A percentile compares a stretch with the other conserved stretches of the same genome.
phyloP scores from a whole-genome alignment of 1,284 basidiomycete genomes.

The Puccinia hordei region DNA sequence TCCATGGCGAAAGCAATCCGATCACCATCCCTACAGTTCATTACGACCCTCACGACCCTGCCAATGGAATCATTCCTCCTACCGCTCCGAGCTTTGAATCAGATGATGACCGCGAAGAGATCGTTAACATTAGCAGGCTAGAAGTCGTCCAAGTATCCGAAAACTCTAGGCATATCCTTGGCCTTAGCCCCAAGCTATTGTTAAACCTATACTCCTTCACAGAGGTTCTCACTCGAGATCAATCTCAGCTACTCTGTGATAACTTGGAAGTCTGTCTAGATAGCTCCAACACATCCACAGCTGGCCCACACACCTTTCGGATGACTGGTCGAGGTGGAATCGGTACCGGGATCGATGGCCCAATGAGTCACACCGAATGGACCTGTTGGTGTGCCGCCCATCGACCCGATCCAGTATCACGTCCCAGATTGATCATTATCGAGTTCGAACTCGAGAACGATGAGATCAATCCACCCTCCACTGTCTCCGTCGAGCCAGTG shows the following conservation, averaged over 20 bases:
- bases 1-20: too few relatives aligned
- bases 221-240: constrained; percentile 70
- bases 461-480: constrained; percentile 72
- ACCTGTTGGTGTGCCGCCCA: constrained; percentile 83
- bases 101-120: too few relatives aligned
- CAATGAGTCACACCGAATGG: constrained; percentile 70
- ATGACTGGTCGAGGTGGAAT: constrained; percentile 54
- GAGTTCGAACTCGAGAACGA: constrained; percentile 83
- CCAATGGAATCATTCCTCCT: too few relatives aligned
- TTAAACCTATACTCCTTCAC: constrained; percentile 78
- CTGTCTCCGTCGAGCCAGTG: constrained; percentile 54
- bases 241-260: constrained; percentile 75
- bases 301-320: constrained; percentile 54
- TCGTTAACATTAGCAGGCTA: too few relatives aligned
- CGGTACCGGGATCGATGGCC: constrained; percentile 53
- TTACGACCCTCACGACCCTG: too few relatives aligned
- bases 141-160: too few relatives aligned
- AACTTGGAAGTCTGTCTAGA: constrained; percentile 66
- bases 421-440: constrained; percentile 66
- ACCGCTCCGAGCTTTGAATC: too few relatives aligned
- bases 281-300: constrained; percentile 2
- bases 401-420: constrained; percentile 62
- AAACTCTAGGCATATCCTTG: too few relatives aligned
- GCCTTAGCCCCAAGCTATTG: too few relatives aligned
- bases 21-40: too few relatives aligned